These are phyloP conservation scores for Pythium brassicae DNA, from an alignment of 352 stramenopile genomes.

Conservation along the genomic window DNA sequence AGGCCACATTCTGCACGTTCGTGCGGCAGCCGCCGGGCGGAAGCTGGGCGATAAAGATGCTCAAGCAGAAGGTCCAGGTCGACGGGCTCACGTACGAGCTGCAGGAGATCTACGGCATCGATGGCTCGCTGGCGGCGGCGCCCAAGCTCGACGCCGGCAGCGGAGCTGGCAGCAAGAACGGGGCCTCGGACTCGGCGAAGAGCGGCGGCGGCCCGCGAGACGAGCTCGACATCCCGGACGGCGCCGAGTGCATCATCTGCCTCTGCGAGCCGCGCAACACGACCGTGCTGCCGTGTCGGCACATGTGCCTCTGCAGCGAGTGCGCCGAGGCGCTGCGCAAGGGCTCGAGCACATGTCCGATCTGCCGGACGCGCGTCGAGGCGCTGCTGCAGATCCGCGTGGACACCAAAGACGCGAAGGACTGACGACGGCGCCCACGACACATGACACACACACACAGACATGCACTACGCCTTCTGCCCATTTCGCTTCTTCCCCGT, in stretches of 20 bases:
- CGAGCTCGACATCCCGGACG: conserved; percentile 69
- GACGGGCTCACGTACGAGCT: conserved; percentile 80
- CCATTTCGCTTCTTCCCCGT: conserved; percentile 2
- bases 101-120: conserved; percentile 87
- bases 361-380: conserved; percentile 75
- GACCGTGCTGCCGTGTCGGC: conserved; percentile 77
- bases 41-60: conserved; percentile 59
- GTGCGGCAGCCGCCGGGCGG: conserved; percentile 32
- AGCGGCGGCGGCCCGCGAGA: conserved; percentile 13
- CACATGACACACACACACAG: conserved; percentile 2
- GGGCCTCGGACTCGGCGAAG: neutral
- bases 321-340: conserved; percentile 74
- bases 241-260: conserved; percentile 86
- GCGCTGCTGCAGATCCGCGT: conserved; percentile 77
- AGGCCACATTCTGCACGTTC: conserved; percentile 80
- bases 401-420: conserved; percentile 34
- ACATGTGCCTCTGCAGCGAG: conserved; percentile 84
- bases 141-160: conserved; percentile 24
- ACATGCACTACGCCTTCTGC: too few relatives aligned
- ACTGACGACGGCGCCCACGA: conserved; percentile 8
- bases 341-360: conserved; percentile 71
- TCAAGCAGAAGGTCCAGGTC: conserved; percentile 81
- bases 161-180: conserved; percentile 1
- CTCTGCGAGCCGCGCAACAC: conserved; percentile 78
- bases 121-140: conserved; percentile 55